A percentile compares a stretch with the other conserved stretches of the same genome.
Evolutionary conservation across 371 early-diverging fungal genomes (phyloP).

Genomic region (Mortierella sp.): DNA sequence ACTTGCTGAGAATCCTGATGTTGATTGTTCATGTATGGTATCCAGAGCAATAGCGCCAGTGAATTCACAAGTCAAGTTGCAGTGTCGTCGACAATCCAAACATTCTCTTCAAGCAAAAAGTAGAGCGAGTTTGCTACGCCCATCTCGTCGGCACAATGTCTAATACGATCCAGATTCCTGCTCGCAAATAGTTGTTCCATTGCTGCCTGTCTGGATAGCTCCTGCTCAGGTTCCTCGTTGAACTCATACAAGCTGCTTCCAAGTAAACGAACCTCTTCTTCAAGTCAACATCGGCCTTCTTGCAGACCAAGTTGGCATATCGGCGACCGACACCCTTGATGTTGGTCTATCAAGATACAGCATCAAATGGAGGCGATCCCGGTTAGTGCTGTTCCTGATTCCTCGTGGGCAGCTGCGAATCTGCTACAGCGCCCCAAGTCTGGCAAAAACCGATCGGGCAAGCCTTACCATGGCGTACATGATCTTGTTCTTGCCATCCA

Average conservation of each 20-base stretch:
- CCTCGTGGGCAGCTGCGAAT: too few species aligned
- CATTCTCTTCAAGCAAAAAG: too few species aligned
- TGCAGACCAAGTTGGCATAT: slow-evolving; percentile 97
- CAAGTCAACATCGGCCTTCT: slow-evolving; percentile 98
- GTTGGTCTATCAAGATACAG: slow-evolving; percentile 65
- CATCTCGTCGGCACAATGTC: too few species aligned
- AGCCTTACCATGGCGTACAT: slow-evolving; percentile 85
- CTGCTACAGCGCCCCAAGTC: too few species aligned
- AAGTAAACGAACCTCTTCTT: slow-evolving; percentile 80
- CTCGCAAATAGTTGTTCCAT: neutral
- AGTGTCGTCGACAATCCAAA: too few species aligned
- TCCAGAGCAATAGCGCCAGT: too few species aligned
- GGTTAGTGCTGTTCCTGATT: neutral
- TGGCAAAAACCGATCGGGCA: slow-evolving; percentile 2
- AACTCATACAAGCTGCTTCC: neutral
- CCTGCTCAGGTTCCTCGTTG: neutral
- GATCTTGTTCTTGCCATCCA: slow-evolving; percentile 97
- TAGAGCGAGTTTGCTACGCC: too few species aligned
- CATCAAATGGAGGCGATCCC: too few species aligned
- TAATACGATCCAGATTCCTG: too few species aligned
- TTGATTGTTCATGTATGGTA: too few species aligned
- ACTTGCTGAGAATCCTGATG: too few species aligned
- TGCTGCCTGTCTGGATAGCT: neutral
- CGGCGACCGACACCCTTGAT: slow-evolving; percentile 99
- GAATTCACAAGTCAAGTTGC: too few species aligned